A percentile compares a stretch with the other conserved stretches of the same genome.
These are phyloP conservation scores for Eucalyptus rudis DNA, from an alignment of 345 rosid genomes.

Conservation along the genomic window DNA sequence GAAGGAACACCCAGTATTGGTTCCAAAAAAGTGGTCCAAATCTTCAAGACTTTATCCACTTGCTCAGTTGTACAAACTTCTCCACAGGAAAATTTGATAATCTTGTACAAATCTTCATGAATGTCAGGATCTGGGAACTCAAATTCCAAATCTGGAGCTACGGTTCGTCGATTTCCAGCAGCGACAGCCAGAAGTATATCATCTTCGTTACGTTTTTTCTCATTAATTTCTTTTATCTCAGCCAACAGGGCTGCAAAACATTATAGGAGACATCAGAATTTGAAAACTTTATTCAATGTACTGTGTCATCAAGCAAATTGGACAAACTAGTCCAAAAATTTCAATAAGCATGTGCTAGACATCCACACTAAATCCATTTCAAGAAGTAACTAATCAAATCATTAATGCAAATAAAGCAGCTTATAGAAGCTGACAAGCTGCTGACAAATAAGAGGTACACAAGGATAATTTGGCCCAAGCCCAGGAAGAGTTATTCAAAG, in stretches of 20 bases:
- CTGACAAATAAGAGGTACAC: neutral
- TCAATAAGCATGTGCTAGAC: neutral
- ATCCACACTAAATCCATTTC: neutral
- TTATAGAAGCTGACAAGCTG: neutral
- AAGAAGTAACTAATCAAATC: neutral
- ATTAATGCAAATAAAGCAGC: neutral
- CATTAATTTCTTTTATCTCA: conserved; percentile 87
- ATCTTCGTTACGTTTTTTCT: conserved; percentile 68
- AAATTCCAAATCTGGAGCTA: conserved; percentile 61
- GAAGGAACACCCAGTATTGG: conserved; percentile 74
- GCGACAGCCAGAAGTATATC: conserved; percentile 76
- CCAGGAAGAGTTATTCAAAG: neutral
- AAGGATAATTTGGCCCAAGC: neutral
- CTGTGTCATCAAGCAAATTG: neutral
- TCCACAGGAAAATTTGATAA: conserved; percentile 83
- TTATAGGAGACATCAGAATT: neutral
- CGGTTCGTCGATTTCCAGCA: conserved; percentile 62
- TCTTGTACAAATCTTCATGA: conserved; percentile 92
- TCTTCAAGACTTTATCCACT: conserved; percentile 76
- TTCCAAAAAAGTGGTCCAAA: conserved; percentile 93
- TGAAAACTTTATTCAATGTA: neutral
- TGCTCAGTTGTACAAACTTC: conserved; percentile 90
- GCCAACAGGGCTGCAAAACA: conserved; percentile 63
- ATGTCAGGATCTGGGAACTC: conserved; percentile 70
- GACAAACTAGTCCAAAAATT: neutral